These are phyloP conservation scores for Pestalotiopsis sp. DNA, from an alignment of 2,329 filamentous ascomycete species.

Conservation along the genomic window DNA sequence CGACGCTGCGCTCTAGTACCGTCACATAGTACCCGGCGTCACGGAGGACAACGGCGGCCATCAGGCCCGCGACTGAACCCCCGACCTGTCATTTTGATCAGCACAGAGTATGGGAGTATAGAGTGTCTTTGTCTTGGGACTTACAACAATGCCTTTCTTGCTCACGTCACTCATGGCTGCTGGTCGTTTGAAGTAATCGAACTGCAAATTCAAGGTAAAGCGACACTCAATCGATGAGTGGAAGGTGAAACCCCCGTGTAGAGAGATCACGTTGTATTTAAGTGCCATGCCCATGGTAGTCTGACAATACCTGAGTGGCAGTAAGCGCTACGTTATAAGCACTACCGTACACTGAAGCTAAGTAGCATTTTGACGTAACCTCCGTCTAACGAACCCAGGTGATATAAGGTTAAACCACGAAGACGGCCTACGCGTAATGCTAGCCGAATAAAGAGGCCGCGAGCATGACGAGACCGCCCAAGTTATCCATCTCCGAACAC, in stretches of 20 bases:
- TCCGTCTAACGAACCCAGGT: too few relatives aligned
- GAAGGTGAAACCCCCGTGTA: too few relatives aligned
- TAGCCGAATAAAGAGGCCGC: slow-evolving; percentile 35
- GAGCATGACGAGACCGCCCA: slow-evolving; percentile 47
- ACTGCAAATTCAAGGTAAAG: too few relatives aligned
- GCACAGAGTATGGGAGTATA: not conserved
- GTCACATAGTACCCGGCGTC: not conserved
- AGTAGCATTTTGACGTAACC: too few relatives aligned
- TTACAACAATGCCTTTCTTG: not conserved
- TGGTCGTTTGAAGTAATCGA: not conserved
- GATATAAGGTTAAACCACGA: too few relatives aligned
- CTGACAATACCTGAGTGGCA: too few relatives aligned
- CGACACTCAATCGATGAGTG: too few relatives aligned
- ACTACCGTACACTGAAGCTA: too few relatives aligned
- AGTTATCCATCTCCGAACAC: slow-evolving; percentile 46
- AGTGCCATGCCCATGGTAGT: too few relatives aligned
- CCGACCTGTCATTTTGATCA: not conserved
- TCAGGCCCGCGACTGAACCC: not conserved
- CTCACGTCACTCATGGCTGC: not conserved
- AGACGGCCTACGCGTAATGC: not conserved
- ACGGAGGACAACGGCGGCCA: not conserved
- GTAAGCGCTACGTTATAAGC: too few relatives aligned
- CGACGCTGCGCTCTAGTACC: not conserved
- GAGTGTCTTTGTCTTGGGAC: not conserved
- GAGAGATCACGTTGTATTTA: too few relatives aligned